phyloP scores from a whole-genome alignment of 768 basidiomycete genomes.

The Neoboletus magnificus region DNA sequence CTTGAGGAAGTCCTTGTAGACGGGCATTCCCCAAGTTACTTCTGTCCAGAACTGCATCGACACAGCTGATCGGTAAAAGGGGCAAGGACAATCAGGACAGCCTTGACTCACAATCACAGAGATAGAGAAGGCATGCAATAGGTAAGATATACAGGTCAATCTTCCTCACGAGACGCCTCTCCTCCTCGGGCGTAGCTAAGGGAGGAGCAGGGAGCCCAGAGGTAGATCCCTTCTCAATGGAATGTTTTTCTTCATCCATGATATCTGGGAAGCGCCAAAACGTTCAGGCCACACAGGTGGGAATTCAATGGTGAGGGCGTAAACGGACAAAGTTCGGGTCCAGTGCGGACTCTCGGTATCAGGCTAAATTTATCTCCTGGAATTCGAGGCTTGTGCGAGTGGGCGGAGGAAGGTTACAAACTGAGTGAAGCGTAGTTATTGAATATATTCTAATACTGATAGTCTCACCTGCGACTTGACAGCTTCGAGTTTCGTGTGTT shows the following conservation, averaged over 20 bases:
- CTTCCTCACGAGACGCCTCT: conserved; percentile 36
- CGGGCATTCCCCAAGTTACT: conserved; percentile 79
- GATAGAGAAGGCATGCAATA: conserved; percentile 70
- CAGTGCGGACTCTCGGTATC: neutral
- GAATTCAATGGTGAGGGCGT: neutral
- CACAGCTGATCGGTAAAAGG: neutral
- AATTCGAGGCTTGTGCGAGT: no score
- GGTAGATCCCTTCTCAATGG: neutral
- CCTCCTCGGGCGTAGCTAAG: conserved; percentile 32
- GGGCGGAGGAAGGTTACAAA: no score
- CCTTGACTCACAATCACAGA: conserved; percentile 62
- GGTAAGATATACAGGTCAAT: conserved; percentile 36
- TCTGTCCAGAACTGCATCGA: conserved; percentile 53
- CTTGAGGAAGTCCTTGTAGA: conserved; percentile 66
- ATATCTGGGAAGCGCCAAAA: neutral
- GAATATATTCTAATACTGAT: no score
- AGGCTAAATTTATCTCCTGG: neutral
- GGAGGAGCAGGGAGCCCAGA: neutral
- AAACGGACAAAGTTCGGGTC: neutral
- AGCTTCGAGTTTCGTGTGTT: no score
- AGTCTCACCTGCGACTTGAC: no score
- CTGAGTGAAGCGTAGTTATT: no score
- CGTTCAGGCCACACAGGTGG: neutral
- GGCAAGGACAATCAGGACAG: neutral
- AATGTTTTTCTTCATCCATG: conserved; percentile 24